Evolutionary conservation across 495 filamentous ascomycete species (phyloP), one percentile per base, ranked within the genome.

Genomic region (Cairneyella variabilis): DNA sequence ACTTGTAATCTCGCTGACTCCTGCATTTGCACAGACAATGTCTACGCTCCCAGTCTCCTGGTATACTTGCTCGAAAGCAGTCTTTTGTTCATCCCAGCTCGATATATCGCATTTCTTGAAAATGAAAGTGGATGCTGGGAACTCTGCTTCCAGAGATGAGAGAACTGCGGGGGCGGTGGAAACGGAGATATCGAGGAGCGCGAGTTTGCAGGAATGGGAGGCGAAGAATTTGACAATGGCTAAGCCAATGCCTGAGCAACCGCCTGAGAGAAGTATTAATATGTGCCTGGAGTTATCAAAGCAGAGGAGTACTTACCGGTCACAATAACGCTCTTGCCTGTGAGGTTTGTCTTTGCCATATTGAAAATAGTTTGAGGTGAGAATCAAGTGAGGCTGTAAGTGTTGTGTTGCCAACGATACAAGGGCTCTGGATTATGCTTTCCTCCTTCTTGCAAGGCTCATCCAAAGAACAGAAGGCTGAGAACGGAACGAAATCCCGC

Each of bases 11-110:
- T 80, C 76, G 0, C 70, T 70, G 21, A 83, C 68, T 2, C 79
- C 79, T 0, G 79, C 78, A 59, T 82, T 82, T 16, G 78, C 77
- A 56, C 81, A 71, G 2, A 80, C 77, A 11, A 79, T 48, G 45
- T 83, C 76, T 2, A 83, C 51, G 0, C 66, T 55, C 5, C 70
- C 69, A 51, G 48, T 65, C 26, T 68, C 52, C 3, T 63, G 56
- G 43, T 65, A 73, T 1, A 76, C 64, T 9, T 69, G 66, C 42
- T 64, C 57, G 39, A 70, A 70, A 27, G 65, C 59, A 18, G 27
- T 22, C 2, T 45, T 47, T 43, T 67, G 65, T 25, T 67, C 60
- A 4, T 66, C 63, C 64, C 65, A 70, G 44, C 47, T 47, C 17
- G 63, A 57, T 22, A 68, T 60, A 42, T 70, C 68, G 54, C 65